Percentiles rank a stretch among this genome's conserved stretches.
These are phyloP conservation scores for Kuraishia capsulata DNA, from an alignment of 805 yeast species.

Conservation along the genomic window DNA sequence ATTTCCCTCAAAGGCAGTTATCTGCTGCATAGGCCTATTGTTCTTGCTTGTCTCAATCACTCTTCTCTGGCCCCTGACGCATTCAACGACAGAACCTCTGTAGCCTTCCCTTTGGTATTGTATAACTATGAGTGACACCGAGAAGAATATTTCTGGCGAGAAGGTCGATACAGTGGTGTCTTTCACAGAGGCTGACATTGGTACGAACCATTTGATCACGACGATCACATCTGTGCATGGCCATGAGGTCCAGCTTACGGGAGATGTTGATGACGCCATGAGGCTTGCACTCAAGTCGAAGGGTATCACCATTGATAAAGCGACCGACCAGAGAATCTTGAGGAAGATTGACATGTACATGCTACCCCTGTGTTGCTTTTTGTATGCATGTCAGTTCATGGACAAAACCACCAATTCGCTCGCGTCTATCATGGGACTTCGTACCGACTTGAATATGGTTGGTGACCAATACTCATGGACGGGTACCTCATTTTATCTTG, in stretches of 20 bases:
- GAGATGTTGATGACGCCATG: slow-evolving; percentile 40
- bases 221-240: slow-evolving; percentile 10
- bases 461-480: slow-evolving; percentile 20
- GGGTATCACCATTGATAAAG: slow-evolving; percentile 15
- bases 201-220: slow-evolving; percentile 8
- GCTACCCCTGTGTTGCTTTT: slow-evolving; percentile 35
- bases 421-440: slow-evolving; percentile 26
- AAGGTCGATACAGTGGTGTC: slow-evolving; percentile 6
- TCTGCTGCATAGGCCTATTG: too few relatives aligned
- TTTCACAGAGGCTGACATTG: slow-evolving; percentile 8
- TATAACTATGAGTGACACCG: slow-evolving; percentile 2
- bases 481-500: slow-evolving; percentile 22
- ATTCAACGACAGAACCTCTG: too few relatives aligned
- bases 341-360: slow-evolving; percentile 40
- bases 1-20: too few relatives aligned
- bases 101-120: too few relatives aligned
- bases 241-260: slow-evolving; percentile 8
- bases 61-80: too few relatives aligned
- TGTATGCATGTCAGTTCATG: slow-evolving; percentile 41
- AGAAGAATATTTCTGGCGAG: not conserved
- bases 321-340: slow-evolving; percentile 7
- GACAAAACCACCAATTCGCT: slow-evolving; percentile 28
- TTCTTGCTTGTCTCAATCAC: too few relatives aligned
- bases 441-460: slow-evolving; percentile 24
- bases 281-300: slow-evolving; percentile 25